Base-by-base conservation (phyloP, 2,329 filamentous ascomycete genomes). In the Cercospora sp. region DNA sequence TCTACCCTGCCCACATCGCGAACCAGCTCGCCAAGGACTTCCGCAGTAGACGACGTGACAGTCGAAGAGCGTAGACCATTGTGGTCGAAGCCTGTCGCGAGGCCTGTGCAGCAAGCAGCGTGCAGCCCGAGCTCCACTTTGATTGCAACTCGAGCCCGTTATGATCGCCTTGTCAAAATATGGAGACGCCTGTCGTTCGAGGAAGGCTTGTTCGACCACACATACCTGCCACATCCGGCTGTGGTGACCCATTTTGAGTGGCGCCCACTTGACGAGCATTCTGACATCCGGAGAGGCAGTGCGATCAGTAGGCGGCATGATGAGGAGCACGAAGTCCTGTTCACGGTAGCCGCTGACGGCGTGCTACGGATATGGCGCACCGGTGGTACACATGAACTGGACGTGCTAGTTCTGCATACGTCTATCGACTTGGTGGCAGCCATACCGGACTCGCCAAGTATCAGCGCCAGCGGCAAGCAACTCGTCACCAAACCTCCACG, bases 181-280 rank as follows among this genome's bases (percentile, higher is more conserved):
- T 99, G 96, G 95, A 88, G 93, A 71, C 87, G 94, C 63, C 83
- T 97, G 26, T 91, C 91, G 8, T 97, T 94, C 77, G 93, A 93
- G 67, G 91, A 96, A 73, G 90, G 93, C 45, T 87, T 91, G 66
- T 98, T 98, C 80, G 94, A 98, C 75, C 90, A 97, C 74, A 89
- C 90, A 30, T 98, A 98, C 79, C 87, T 99, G 1, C 85, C 89
- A n/a, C 95, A 99, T 78, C 92, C 93, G 1, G 85, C 87, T 28
- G 81, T 90, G 0, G 89, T 99, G n/a, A 94, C 92, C 3, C 89
- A 88, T 68, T 81, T 97, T 68, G 90, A 94, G 77, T 99, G 96
- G 96, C 88, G 88, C 70, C 92, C 92, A 5, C 87, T 88, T 70
- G 68, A 73, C 9, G 71, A 72, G 53, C 88, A 95, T 76, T 82